Base-by-base conservation (phyloP, 140 eudicot genomes). In the Cichorium intybus region DNA sequence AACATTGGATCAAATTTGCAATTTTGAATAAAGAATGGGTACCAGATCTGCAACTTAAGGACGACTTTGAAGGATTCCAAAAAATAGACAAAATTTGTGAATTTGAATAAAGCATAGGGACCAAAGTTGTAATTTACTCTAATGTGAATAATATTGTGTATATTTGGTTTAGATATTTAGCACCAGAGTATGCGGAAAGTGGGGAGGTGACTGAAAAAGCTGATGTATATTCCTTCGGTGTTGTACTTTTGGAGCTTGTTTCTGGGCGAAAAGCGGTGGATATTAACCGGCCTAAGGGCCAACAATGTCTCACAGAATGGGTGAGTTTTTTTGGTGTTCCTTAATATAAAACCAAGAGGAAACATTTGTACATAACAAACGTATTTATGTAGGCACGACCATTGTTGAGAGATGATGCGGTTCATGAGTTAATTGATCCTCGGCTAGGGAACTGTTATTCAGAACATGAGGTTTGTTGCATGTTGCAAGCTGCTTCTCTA, bases 381-480 rank as follows among this genome's bases (percentile, higher is more conserved):
- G n/a, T n/a, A n/a, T n/a, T n/a, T n/a, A n/a, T n/a, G 48, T 61
- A 93, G 99, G 95, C 99, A 22, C 95, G 99, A 0, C 95, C 99
- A 4, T 78, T 93, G 56, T 58, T 93, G 84, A 87, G 86, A 60
- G 85, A 82, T 37, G 66, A 64, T 66, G 95, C 91, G 11, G 68
- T 89, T 10, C 78, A 79, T 12, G 85, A 82, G 56, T 87, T 89
- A 22, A 64, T 86, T 4, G 99, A 93, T 68, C 99, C 99, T 15
- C 84, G 79, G 49, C 47, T 93, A 33, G 73, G 75, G 24, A 76
- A 73, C 56, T 59, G 50, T 61, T 89, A 83, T 52, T 81, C 84
- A 21, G 97, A 93, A 68, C 77, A 76, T 11, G 97, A 93, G 46
- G 90, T 81, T 24, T 72, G 64, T 47, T 89, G 76, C 80, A 84